Base-by-base conservation (phyloP, 768 basidiomycete species). In the Boletellus emodensis region DNA sequence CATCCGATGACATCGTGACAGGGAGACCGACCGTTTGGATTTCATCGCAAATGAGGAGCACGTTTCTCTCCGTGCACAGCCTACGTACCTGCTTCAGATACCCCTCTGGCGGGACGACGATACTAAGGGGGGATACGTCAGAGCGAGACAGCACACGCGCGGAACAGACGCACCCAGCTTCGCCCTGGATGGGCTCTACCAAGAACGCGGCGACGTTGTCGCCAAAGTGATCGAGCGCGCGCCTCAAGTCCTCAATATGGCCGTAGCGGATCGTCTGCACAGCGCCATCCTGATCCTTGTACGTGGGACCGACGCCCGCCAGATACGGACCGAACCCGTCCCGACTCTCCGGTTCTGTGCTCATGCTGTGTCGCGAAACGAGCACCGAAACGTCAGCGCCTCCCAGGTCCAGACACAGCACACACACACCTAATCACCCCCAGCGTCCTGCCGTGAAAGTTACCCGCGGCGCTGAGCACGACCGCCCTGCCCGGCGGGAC, bases 141-240 rank as follows among this genome's bases (percentile, higher is more conserved):
- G 47, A 41, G 28, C 41, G 28, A 14, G 26, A 17, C 4, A 6
- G 26, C n/a, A 33, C 14, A 20, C 10, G 12, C 15, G 34, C 36
- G 18, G 2, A 24, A 28, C 2, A 33, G 56, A 74, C 88, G 40
- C 65, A 92, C 90, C 93, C 94, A 15, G 95, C 95, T 71, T 97
- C 95, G n/a, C 95, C 95, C 67, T 99, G 96, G 54, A 99, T 98
- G 6, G 96, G 96, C 71, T 99, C 96, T 3, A 99, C 80, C 49
- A 99, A 77, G 75, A 99, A 94, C 1, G 90, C 95, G 6, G 94
- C 96, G 22, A 90, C 83, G 51, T 88, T 77, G 54, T 85, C 70
- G 9, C 95, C 94, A 65, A 94, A 77, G 34, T 84, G 65, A 53
- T 90, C 84, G 28, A 99, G 68, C 6, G 91, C 95, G 11, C 76